Evolutionary conservation across 805 yeast species (phyloP).

Genomic region (Clavispora asparagi): DNA sequence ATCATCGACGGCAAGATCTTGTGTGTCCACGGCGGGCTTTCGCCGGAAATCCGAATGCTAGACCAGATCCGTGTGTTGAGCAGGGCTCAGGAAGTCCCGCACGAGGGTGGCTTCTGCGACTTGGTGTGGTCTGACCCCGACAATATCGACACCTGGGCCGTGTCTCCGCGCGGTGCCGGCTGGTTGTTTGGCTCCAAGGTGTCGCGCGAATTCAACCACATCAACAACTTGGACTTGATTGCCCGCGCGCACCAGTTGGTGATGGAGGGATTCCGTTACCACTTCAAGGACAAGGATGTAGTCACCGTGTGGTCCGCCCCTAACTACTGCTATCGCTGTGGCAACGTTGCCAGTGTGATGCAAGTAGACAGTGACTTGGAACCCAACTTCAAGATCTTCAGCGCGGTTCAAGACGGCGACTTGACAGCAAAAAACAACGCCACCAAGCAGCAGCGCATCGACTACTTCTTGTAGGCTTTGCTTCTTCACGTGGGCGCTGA

Average conservation of each 20-base stretch:
- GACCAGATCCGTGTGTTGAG: slow-evolving; percentile 93
- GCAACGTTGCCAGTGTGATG: slow-evolving; percentile 98
- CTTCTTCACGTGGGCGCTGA: background rate
- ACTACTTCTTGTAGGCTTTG: slow-evolving; percentile 32
- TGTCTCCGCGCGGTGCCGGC: slow-evolving; percentile 97
- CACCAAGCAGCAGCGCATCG: slow-evolving; percentile 40
- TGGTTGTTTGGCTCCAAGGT: slow-evolving; percentile 95
- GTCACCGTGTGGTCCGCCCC: slow-evolving; percentile 99
- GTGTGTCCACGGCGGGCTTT: slow-evolving; percentile 96
- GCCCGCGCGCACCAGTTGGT: slow-evolving; percentile 98
- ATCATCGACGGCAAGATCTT: slow-evolving; percentile 90
- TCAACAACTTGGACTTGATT: slow-evolving; percentile 78
- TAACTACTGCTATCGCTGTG: slow-evolving; percentile 94
- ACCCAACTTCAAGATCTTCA: slow-evolving; percentile 89
- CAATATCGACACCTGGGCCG: slow-evolving; percentile 97
- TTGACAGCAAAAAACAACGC: slow-evolving; percentile 34
- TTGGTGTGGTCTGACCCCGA: slow-evolving; percentile 98
- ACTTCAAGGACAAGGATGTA: slow-evolving; percentile 92
- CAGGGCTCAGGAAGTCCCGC: slow-evolving; percentile 97
- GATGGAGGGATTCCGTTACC: slow-evolving; percentile 97
- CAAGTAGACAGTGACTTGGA: slow-evolving; percentile 81
- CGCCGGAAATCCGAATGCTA: slow-evolving; percentile 95
- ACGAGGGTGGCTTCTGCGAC: slow-evolving; percentile 98
- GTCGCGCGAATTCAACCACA: slow-evolving; percentile 93
- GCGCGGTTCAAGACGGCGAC: slow-evolving; percentile 89